Base-by-base conservation (phyloP, 202 grass and related monocot species). In the Setaria italica region DNA sequence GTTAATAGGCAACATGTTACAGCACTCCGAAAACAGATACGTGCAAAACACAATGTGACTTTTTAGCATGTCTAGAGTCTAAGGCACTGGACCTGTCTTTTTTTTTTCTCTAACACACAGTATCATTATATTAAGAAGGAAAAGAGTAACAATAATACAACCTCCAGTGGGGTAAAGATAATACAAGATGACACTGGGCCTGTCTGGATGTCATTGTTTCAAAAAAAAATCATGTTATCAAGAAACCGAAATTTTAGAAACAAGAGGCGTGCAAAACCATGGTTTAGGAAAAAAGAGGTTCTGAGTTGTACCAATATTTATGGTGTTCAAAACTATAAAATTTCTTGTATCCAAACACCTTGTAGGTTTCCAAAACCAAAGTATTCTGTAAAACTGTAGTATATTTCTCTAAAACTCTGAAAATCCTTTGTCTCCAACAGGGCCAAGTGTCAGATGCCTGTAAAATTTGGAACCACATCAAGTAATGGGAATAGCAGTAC, bases 401-500 rank as follows among this genome's bases (percentile, higher is more conserved):
- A 5, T 33, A 5, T 33, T 63, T 33, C 11, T 32, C 60, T 63
- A 33, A 63, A 63, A 33, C 29, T 63, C 11, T 8, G 11, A 62
- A 62, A 30, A 30, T 13, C 21, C 8, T 62, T 62, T 62, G 58
- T 11, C 0, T 33, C 60, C 4, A 63, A 63, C 60, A 63, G 29
- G 60, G 5, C 29, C 59, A 56, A 60, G 35, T 48, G 43, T 30
- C 37, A 49, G 2, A 83, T 71, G 39, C 25, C 45, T 54, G 64
- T 57, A 80, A 72, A 67, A 29, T 62, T 58, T 20, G 15, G 9
- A 60, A 83, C 39, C 30, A 79, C 9, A 62, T 53, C n/a, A 75
- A 82, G 11, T 35, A 39, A 72, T 29, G 21, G 25, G 25, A 69
- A 45, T 9, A 1, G 2, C 43, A 50, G 5, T 94, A 97, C 95